Conservation (phyloP, 2,329 filamentous ascomycete species). For the Harringtonia aguacate region DNA sequence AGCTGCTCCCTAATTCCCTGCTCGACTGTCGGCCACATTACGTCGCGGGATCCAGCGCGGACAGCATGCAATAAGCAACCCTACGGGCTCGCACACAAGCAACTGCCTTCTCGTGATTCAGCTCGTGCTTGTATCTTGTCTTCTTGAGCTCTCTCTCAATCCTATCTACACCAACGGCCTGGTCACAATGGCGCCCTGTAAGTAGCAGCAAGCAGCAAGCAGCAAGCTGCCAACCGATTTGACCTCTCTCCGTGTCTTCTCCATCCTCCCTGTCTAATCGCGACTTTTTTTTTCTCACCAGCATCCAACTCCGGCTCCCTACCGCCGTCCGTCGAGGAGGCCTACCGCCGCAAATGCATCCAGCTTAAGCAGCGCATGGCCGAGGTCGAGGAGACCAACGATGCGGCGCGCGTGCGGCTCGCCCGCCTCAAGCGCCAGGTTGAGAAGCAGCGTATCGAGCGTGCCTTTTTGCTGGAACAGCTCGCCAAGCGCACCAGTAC, state of each 20-base stretch:
- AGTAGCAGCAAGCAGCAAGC: neutral
- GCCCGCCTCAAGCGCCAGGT: constrained; percentile 72
- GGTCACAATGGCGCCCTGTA: constrained; percentile 11
- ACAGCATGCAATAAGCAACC: no score
- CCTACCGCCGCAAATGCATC: constrained; percentile 94
- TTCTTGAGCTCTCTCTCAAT: no score
- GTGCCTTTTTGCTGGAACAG: constrained; percentile 64
- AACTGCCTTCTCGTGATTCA: no score
- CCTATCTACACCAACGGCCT: neutral
- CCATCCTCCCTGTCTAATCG: no score
- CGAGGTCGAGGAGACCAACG: constrained; percentile 88
- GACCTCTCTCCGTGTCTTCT: neutral
- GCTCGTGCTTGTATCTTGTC: neutral
- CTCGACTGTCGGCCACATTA: no score
- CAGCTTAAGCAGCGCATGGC: constrained; percentile 83
- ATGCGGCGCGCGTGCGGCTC: constrained; percentile 69
- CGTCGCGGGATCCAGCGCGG: no score
- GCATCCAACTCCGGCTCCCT: constrained; percentile 32
- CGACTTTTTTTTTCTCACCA: neutral
- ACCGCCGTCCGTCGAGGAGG: constrained; percentile 87
- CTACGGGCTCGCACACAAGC: no score
- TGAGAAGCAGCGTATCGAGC: constrained; percentile 82
- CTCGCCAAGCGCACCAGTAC: constrained; percentile 63
- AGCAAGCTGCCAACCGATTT: neutral
- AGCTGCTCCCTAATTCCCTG: no score